Evolutionary conservation across 257 asterid species (phyloP).

Genomic region (Lithospermum erythrorhizon): DNA sequence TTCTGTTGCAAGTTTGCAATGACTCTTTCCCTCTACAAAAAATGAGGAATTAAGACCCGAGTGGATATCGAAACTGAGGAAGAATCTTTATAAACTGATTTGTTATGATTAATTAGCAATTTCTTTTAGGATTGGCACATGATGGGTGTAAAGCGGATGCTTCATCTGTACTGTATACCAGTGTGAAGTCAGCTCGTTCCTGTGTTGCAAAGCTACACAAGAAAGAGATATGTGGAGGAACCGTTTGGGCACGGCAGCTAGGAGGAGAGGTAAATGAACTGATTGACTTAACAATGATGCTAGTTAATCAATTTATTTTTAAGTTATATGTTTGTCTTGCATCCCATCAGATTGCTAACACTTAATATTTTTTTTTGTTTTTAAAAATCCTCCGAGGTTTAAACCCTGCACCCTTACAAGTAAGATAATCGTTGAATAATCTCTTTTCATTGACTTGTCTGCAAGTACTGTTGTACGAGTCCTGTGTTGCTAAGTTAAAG

Average conservation of each 20-base stretch:
- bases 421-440: not conserved
- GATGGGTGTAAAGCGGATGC: conserved; percentile 82
- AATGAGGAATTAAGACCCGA: no score
- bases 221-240: conserved; percentile 56
- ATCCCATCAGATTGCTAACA: not conserved
- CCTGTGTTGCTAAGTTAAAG: no score
- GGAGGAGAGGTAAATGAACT: conserved; percentile 80
- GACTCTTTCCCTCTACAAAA: not conserved
- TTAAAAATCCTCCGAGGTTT: no score
- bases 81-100: not conserved
- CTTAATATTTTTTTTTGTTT: no score
- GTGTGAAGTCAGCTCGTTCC: conserved; percentile 83
- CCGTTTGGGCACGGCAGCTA: conserved; percentile 95
- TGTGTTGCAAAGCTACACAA: conserved; percentile 86
- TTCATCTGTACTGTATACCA: conserved; percentile 63
- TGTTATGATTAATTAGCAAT: not conserved
- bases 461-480: no score
- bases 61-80: not conserved
- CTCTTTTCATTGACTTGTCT: no score
- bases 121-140: conserved; percentile 56
- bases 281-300: conserved; percentile 4
- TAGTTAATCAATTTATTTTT: not conserved
- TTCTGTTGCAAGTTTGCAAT: not conserved
- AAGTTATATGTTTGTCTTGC: not conserved
- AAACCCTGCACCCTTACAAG: not conserved